phyloP scores from a whole-genome alignment of 2,329 filamentous ascomycete species.

The Aaosphaeria pasadenensis region DNA sequence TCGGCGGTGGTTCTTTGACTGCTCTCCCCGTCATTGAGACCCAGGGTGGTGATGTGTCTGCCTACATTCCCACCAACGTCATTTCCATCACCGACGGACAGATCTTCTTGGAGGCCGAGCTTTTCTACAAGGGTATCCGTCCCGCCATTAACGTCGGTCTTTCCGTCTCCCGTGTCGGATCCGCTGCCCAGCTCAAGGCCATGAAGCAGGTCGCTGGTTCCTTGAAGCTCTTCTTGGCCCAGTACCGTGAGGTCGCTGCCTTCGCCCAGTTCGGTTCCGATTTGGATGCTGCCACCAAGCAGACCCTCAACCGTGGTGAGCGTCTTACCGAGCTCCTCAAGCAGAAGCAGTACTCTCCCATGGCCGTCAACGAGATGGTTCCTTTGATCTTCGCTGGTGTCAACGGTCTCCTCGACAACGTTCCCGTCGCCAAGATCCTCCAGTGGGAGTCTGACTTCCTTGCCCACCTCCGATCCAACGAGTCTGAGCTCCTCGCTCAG shows the following conservation, averaged over 20 bases:
- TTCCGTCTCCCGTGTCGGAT: constrained; percentile 99
- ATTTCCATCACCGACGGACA: constrained; percentile 99
- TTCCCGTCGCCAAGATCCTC: constrained; percentile 89
- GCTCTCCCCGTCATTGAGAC: constrained; percentile 98
- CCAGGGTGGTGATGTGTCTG: constrained; percentile 99
- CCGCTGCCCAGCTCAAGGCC: constrained; percentile 98
- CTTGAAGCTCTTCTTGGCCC: constrained; percentile 99
- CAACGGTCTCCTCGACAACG: constrained; percentile 86
- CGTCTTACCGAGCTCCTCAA: constrained; percentile 98
- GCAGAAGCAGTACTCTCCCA: constrained; percentile 99
- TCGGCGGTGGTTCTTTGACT: constrained; percentile 93
- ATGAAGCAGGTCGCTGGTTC: constrained; percentile 99
- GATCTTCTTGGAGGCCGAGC: constrained; percentile 98
- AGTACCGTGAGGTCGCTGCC: constrained; percentile 99
- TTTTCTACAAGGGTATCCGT: constrained; percentile 99
- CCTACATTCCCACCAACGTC: constrained; percentile 99
- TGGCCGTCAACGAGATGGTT: constrained; percentile 99
- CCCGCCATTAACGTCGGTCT: constrained; percentile 99
- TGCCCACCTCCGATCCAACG: constrained; percentile 85
- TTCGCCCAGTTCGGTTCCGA: constrained; percentile 99
- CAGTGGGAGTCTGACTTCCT: constrained; percentile 95
- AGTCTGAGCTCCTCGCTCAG: constrained; percentile 74
- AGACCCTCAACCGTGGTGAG: constrained; percentile 97
- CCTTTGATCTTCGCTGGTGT: constrained; percentile 99
- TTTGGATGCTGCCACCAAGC: constrained; percentile 97